These are phyloP conservation scores for Rhipidocladum racemiflorum DNA, from an alignment of 176 grass and related monocot genomes.

Conservation along the genomic window DNA sequence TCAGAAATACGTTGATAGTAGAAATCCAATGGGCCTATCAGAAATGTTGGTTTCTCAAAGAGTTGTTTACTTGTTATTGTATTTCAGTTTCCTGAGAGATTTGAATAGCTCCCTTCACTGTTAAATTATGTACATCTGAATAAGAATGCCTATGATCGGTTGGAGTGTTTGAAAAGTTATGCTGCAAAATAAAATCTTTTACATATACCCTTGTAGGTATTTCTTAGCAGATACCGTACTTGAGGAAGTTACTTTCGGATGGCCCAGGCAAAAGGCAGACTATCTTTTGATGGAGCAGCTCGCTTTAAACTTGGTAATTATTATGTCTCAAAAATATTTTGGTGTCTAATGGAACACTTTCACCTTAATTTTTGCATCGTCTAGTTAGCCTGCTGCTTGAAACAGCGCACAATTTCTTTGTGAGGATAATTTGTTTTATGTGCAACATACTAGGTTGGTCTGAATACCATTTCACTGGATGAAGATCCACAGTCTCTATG, in stretches of 20 bases:
- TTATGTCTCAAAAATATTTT: neutral
- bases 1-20: conserved; percentile 60
- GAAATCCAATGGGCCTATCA: conserved; percentile 33
- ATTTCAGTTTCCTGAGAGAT: conserved; percentile 98
- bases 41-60: conserved; percentile 57
- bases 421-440: neutral
- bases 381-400: neutral
- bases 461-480: conserved; percentile 73
- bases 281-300: conserved; percentile 49
- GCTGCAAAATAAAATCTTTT: neutral
- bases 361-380: neutral
- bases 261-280: conserved; percentile 74
- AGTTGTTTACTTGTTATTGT: conserved; percentile 90
- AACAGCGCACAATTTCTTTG: neutral
- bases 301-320: conserved; percentile 56
- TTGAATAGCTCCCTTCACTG: conserved; percentile 28
- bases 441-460: conserved; percentile 56
- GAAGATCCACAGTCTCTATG: conserved; percentile 71
- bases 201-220: conserved; percentile 42
- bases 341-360: neutral
- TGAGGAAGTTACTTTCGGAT: conserved; percentile 92
- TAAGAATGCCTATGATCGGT: neutral
- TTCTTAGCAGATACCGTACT: conserved; percentile 86
- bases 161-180: neutral
- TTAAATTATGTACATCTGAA: conserved; percentile 12